A percentile compares a stretch with the other conserved stretches of the same genome.
These are phyloP conservation scores for Dovyalis caffra DNA, from an alignment of 345 rosid genomes.

Conservation along the genomic window DNA sequence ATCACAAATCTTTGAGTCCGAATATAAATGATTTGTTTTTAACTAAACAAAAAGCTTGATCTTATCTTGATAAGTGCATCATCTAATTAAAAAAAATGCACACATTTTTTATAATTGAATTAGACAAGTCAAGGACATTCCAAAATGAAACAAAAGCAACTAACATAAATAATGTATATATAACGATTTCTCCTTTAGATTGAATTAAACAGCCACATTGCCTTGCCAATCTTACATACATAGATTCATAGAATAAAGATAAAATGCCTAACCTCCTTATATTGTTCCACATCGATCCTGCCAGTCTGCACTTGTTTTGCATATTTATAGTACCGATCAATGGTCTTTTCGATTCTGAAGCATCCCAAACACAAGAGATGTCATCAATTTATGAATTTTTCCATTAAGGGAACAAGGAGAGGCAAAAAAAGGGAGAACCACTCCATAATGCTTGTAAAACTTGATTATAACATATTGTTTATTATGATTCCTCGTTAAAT, in stretches of 20 bases:
- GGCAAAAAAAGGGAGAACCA: not conserved
- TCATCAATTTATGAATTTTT: not conserved
- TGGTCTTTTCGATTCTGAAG: constrained; percentile 41
- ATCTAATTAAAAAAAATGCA: no score
- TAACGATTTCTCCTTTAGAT: not conserved
- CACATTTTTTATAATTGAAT: no score
- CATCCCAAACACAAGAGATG: not conserved
- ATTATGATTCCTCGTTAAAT: no score
- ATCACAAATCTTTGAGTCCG: no score
- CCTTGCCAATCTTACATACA: not conserved
- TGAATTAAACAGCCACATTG: not conserved
- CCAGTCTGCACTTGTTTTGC: constrained; percentile 24
- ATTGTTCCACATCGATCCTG: constrained; percentile 23
- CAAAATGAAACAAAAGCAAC: no score
- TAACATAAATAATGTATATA: no score
- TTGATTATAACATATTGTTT: not conserved
- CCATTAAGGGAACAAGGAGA: not conserved
- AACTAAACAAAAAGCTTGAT: no score
- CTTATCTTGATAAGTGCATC: no score
- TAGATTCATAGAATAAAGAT: not conserved
- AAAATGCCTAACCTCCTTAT: constrained; percentile 13
- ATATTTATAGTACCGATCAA: constrained; percentile 41
- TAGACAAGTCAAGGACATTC: no score
- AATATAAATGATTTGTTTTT: no score
- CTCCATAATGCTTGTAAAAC: not conserved